Conservation (phyloP, 768 basidiomycete species). For the Rhodotorula diobovata region DNA sequence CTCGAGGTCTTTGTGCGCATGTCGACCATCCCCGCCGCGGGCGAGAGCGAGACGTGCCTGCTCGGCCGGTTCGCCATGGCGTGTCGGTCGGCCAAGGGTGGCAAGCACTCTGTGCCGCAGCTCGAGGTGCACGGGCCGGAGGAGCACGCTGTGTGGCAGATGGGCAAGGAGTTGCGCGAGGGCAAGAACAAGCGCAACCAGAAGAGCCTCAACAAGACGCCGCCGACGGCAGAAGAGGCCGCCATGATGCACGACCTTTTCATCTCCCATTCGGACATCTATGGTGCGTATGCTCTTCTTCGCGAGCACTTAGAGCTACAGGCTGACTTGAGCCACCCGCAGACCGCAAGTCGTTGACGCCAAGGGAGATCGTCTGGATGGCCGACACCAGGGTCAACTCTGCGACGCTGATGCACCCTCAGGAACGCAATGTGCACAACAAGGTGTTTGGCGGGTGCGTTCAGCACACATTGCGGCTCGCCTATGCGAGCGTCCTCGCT, state of each 20-base stretch:
- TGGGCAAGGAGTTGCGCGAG: constrained; percentile 40
- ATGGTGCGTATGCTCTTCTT: not conserved
- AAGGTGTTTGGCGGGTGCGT: not conserved
- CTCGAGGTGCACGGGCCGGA: constrained; percentile 35
- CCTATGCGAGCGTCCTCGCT: not conserved
- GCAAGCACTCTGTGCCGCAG: constrained; percentile 31
- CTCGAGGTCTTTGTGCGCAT: constrained; percentile 41
- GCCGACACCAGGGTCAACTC: constrained; percentile 17
- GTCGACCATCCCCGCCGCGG: constrained; percentile 20
- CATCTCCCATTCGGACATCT: constrained; percentile 10
- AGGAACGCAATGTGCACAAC: constrained; percentile 34
- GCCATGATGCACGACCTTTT: constrained; percentile 30
- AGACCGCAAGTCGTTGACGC: constrained; percentile 24
- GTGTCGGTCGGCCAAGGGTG: constrained; percentile 32
- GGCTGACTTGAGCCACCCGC: not conserved
- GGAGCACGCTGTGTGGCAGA: constrained; percentile 34
- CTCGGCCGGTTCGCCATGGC: constrained; percentile 43
- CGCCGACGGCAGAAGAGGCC: constrained; percentile 31
- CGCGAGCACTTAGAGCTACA: too few species aligned
- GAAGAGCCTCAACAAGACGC: constrained; percentile 21
- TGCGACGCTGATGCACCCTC: constrained; percentile 30
- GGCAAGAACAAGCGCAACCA: constrained; percentile 29
- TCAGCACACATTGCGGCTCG: too few species aligned
- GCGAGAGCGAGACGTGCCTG: constrained; percentile 34
- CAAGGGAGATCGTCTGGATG: constrained; percentile 28